Percentiles rank a stretch among this genome's conserved stretches.
These are phyloP conservation scores for Paracoccidioides brasiliensis DNA, from an alignment of 2,329 filamentous ascomycete species.

Conservation along the genomic window DNA sequence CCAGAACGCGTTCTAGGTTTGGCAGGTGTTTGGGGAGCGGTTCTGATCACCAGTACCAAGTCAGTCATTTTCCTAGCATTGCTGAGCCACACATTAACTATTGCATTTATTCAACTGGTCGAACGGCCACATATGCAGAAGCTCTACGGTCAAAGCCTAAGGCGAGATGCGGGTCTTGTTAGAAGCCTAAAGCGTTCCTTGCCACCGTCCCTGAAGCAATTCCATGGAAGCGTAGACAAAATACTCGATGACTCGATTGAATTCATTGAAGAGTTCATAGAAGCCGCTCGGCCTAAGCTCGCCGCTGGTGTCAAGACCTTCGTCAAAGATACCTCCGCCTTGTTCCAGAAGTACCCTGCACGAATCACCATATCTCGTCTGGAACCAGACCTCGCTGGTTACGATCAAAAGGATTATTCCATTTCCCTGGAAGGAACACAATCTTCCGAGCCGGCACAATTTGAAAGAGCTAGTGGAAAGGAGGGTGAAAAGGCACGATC, in stretches of 20 bases:
- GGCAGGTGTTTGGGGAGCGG: conserved; percentile 89
- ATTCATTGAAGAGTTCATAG: conserved; percentile 81
- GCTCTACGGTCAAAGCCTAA: conserved; percentile 73
- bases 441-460: conserved; percentile 38
- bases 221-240: conserved; percentile 74
- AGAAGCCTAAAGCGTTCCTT: conserved; percentile 81
- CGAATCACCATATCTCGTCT: conserved; percentile 71
- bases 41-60: conserved; percentile 81
- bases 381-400: conserved; percentile 64
- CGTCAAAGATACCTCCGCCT: conserved; percentile 70
- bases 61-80: conserved; percentile 78
- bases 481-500: conserved; percentile 59
- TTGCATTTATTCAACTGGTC: conserved; percentile 82
- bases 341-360: conserved; percentile 82
- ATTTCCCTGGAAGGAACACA: conserved; percentile 58
- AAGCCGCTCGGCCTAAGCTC: conserved; percentile 71
- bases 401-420: conserved; percentile 67
- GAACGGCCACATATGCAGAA: conserved; percentile 98
- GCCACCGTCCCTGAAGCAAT: conserved; percentile 67
- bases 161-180: conserved; percentile 77
- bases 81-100: conserved; percentile 68
- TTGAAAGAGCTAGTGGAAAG: conserved; percentile 54
- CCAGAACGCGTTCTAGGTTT: conserved; percentile 88
- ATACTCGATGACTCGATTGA: conserved; percentile 77
- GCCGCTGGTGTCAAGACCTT: conserved; percentile 76